Evolutionary conservation across 2,329 filamentous ascomycete species (phyloP).

Genomic region (Phyllosticta paracitricarpa): DNA sequence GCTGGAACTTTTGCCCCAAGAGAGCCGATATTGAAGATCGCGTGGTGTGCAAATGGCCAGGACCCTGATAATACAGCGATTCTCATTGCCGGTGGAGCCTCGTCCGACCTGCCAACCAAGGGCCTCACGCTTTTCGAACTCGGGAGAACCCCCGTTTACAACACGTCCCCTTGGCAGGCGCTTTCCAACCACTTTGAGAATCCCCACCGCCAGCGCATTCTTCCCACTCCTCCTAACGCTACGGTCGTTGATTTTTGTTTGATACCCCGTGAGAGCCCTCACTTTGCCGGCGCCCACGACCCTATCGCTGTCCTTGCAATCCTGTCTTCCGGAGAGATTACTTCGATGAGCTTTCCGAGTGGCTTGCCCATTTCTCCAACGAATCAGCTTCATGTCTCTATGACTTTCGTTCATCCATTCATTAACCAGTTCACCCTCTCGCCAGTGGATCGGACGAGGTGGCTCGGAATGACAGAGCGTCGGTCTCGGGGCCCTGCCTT

Average conservation of each 20-base stretch:
- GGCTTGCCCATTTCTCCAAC: slow-evolving; percentile 86
- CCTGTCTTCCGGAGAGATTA: slow-evolving; percentile 75
- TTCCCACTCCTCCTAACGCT: slow-evolving; percentile 68
- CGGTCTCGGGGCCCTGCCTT: slow-evolving; percentile 69
- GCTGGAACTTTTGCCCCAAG: slow-evolving; percentile 47
- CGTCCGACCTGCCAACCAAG: slow-evolving; percentile 56
- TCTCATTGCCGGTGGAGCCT: slow-evolving; percentile 72
- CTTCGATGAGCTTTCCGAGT: slow-evolving; percentile 85
- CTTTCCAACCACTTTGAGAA: slow-evolving; percentile 69
- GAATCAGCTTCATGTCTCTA: slow-evolving; percentile 79
- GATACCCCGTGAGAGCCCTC: slow-evolving; percentile 71
- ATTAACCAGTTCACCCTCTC: slow-evolving; percentile 64
- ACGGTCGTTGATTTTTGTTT: slow-evolving; percentile 73
- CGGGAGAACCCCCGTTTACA: slow-evolving; percentile 78
- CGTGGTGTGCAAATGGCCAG: slow-evolving; percentile 79
- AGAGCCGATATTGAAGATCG: slow-evolving; percentile 66
- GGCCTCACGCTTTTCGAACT: slow-evolving; percentile 85
- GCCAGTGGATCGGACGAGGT: slow-evolving; percentile 64
- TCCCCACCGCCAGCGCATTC: slow-evolving; percentile 58
- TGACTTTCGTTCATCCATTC: slow-evolving; percentile 86
- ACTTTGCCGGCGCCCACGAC: slow-evolving; percentile 81
- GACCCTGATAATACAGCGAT: slow-evolving; percentile 91
- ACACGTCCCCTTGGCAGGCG: slow-evolving; percentile 81
- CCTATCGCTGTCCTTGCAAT: slow-evolving; percentile 75
- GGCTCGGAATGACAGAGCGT: slow-evolving; percentile 85